These are phyloP conservation scores for Edaphochlamys debaryana DNA, from an alignment of 139 green algal genomes.

Conservation along the genomic window DNA sequence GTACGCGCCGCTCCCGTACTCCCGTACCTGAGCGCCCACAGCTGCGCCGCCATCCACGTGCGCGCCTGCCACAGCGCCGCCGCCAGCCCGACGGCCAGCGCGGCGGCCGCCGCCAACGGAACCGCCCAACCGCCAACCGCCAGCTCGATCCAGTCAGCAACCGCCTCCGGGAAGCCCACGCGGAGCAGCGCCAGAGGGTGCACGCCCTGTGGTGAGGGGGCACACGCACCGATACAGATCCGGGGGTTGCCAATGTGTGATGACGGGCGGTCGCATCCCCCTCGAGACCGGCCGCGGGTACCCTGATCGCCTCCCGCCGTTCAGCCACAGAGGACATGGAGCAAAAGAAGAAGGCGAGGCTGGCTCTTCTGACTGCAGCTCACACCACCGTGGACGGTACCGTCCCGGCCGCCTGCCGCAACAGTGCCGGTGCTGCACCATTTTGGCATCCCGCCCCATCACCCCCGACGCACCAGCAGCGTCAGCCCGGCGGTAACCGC, in stretches of 20 bases:
- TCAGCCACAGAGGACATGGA: no score
- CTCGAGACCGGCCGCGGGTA: no score
- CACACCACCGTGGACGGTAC: no score
- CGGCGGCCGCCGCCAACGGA: neutral
- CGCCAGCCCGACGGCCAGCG: slow-evolving; percentile 2
- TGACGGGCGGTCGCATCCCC: no score
- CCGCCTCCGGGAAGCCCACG: neutral
- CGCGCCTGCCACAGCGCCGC: slow-evolving; percentile 34
- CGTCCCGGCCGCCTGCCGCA: no score
- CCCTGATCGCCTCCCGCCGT: no score
- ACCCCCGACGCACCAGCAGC: neutral
- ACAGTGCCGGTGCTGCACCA: no score
- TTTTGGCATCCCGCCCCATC: no score
- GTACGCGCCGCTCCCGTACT: neutral
- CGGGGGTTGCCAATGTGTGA: no score
- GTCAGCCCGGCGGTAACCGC: slow-evolving; percentile 7
- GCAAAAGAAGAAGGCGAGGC: no score
- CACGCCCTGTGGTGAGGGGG: neutral
- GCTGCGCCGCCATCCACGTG: slow-evolving; percentile 23
- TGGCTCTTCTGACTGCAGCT: no score
- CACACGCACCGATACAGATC: neutral
- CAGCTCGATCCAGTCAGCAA: slow-evolving; percentile 25
- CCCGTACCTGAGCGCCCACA: slow-evolving; percentile 8
- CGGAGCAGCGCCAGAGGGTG: slow-evolving; percentile 17
- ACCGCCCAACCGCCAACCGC: slow-evolving; percentile 11